These are phyloP conservation scores for Aspergillus saccharolyticus DNA, from an alignment of 495 filamentous ascomycete species.

Conservation along the genomic window DNA sequence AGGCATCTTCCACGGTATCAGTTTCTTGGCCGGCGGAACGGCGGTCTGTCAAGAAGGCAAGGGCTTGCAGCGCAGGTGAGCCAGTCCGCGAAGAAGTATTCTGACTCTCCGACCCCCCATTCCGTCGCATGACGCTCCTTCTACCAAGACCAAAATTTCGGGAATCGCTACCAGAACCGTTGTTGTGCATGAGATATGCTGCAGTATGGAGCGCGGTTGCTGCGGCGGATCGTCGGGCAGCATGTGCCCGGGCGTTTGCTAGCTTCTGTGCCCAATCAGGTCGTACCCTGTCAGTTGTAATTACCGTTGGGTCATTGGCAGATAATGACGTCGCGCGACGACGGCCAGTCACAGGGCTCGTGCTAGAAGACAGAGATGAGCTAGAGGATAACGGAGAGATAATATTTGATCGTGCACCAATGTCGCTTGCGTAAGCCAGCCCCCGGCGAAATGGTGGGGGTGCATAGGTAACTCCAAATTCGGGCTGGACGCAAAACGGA, in stretches of 20 bases:
- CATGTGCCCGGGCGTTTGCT: slow-evolving; percentile 74
- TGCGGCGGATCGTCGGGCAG: slow-evolving; percentile 80
- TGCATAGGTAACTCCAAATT: slow-evolving; percentile 91
- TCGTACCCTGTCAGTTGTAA: slow-evolving; percentile 85
- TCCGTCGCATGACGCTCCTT: slow-evolving; percentile 40
- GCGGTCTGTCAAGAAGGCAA: slow-evolving; percentile 48
- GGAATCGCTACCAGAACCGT: slow-evolving; percentile 44
- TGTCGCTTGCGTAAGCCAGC: slow-evolving; percentile 58
- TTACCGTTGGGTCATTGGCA: slow-evolving; percentile 70
- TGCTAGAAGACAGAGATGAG: slow-evolving; percentile 43
- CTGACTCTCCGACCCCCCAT: slow-evolving; percentile 27
- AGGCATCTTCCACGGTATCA: slow-evolving; percentile 39
- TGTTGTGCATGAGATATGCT: slow-evolving; percentile 80
- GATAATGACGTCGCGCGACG: slow-evolving; percentile 79
- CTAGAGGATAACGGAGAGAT: slow-evolving; percentile 71
- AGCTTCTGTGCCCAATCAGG: slow-evolving; percentile 95
- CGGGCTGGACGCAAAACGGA: slow-evolving; percentile 90
- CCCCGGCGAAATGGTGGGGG: slow-evolving; percentile 85
- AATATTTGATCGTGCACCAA: slow-evolving; percentile 37
- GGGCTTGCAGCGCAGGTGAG: slow-evolving; percentile 46
- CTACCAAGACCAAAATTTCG: slow-evolving; percentile 44
- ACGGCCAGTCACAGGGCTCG: slow-evolving; percentile 36
- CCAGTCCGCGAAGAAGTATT: slow-evolving; percentile 32
- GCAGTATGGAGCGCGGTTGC: slow-evolving; percentile 94
- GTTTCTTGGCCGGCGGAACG: slow-evolving; percentile 31